Conservation (phyloP, 2,329 filamentous ascomycete species). For the Thielaviopsis populi region DNA sequence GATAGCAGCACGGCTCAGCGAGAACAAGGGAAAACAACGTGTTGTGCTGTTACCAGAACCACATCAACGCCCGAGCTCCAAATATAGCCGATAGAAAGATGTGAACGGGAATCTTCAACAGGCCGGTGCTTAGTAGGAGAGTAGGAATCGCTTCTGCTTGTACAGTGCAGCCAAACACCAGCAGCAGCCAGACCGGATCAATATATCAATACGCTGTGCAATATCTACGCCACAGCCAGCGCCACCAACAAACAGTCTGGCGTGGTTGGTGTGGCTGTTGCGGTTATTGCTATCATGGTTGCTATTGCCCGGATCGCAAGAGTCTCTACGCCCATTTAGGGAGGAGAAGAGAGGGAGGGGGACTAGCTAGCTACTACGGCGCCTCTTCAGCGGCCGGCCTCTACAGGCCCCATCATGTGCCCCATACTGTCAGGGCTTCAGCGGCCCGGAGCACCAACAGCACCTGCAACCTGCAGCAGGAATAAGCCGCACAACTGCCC, state of each 20-base stretch:
- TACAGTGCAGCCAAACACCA: no score
- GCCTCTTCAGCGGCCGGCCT: no score
- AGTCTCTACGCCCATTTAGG: background rate
- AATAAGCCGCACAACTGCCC: background rate
- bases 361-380: no score
- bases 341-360: no score
- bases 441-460: background rate
- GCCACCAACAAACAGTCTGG: no score
- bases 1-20: slow-evolving; percentile 1
- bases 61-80: slow-evolving; percentile 1
- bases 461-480: background rate
- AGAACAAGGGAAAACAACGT: background rate
- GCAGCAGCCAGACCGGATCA: no score
- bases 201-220: no score
- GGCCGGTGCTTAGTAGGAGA: background rate
- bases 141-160: no score
- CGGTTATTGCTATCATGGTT: background rate
- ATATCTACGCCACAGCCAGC: no score
- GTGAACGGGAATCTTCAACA: background rate
- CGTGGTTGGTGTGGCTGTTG: no score
- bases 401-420: no score
- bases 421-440: background rate
- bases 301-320: background rate
- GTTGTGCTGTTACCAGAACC: background rate
- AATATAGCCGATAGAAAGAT: background rate